These are phyloP conservation scores for Suzukiozyma palmioleophila DNA, from an alignment of 1,139 yeast genomes.

Conservation along the genomic window DNA sequence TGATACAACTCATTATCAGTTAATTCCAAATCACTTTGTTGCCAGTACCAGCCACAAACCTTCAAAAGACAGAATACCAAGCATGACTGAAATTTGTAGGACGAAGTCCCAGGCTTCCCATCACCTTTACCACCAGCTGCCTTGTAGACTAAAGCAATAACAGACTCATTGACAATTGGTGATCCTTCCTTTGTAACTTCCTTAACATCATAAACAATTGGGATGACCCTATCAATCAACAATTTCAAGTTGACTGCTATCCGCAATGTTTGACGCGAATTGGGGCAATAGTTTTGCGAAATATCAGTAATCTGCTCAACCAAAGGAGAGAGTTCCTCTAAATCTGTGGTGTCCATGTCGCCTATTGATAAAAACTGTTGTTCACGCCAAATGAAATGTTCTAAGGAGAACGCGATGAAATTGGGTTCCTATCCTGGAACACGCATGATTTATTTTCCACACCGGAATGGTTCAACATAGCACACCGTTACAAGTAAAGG, in stretches of 20 bases:
- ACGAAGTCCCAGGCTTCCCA: slow-evolving; percentile 52
- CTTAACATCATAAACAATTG: slow-evolving; percentile 51
- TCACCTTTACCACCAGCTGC: slow-evolving; percentile 83
- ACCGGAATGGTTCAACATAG: too few species aligned
- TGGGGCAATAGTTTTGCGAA: slow-evolving; percentile 33
- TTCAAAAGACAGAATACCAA: slow-evolving; percentile 66
- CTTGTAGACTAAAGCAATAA: slow-evolving; percentile 53
- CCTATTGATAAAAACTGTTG: too few species aligned
- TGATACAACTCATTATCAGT: slow-evolving; percentile 62
- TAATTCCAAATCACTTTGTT: slow-evolving; percentile 55
- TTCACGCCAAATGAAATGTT: too few species aligned
- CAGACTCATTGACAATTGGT: slow-evolving; percentile 55
- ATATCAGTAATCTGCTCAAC: background rate
- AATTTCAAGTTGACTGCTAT: slow-evolving; percentile 71
- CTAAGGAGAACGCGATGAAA: too few species aligned
- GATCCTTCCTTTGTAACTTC: slow-evolving; percentile 57
- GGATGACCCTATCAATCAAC: slow-evolving; percentile 66
- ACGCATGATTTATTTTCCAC: too few species aligned
- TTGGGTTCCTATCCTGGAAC: too few species aligned
- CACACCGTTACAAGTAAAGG: too few species aligned
- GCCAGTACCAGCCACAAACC: slow-evolving; percentile 77
- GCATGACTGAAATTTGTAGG: slow-evolving; percentile 62
- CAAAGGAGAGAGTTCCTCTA: background rate
- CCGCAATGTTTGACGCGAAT: slow-evolving; percentile 66
- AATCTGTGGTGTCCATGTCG: slow-evolving; percentile 1